Percentiles rank a stretch among this genome's conserved stretches.
phyloP scores from a whole-genome alignment of 768 basidiomycete genomes.

The Mycena capillaripes region DNA sequence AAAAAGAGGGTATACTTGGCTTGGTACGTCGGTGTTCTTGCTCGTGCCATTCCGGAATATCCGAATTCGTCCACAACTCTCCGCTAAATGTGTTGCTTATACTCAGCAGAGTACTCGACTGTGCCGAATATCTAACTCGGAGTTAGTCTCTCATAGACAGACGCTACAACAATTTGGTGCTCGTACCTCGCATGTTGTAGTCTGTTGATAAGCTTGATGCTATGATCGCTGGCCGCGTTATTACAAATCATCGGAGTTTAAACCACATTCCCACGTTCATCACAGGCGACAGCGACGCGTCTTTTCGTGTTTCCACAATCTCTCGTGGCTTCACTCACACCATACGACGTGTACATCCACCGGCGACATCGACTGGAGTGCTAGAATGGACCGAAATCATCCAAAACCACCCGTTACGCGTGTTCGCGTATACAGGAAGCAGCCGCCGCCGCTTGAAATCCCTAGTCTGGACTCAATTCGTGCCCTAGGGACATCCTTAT shows the following conservation, averaged over 20 bases:
- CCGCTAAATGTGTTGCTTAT: too few relatives aligned
- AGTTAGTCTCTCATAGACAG: too few relatives aligned
- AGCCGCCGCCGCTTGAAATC: not conserved
- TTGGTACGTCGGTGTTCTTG: too few relatives aligned
- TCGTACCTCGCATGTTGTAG: too few relatives aligned
- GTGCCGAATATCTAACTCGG: too few relatives aligned
- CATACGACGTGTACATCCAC: not conserved
- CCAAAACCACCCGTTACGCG: not conserved
- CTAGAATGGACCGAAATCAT: not conserved
- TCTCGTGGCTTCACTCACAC: not conserved
- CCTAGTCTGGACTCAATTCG: not conserved
- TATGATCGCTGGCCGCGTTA: conserved; percentile 4
- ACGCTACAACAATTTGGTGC: too few relatives aligned
- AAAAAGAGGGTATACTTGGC: too few relatives aligned
- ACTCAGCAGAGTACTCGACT: too few relatives aligned
- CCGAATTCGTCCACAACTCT: too few relatives aligned
- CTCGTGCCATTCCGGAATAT: too few relatives aligned
- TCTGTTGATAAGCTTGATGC: too few relatives aligned
- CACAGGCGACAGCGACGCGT: conserved; percentile 5
- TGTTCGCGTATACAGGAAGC: not conserved
- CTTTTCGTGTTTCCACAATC: conserved; percentile 7
- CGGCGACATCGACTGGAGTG: not conserved
- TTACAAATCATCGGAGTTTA: conserved; percentile 10
- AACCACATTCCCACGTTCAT: conserved; percentile 14
- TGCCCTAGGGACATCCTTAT: not conserved